These are phyloP conservation scores for Articulospora tetracladia DNA, from an alignment of 495 filamentous ascomycete genomes.

Conservation along the genomic window DNA sequence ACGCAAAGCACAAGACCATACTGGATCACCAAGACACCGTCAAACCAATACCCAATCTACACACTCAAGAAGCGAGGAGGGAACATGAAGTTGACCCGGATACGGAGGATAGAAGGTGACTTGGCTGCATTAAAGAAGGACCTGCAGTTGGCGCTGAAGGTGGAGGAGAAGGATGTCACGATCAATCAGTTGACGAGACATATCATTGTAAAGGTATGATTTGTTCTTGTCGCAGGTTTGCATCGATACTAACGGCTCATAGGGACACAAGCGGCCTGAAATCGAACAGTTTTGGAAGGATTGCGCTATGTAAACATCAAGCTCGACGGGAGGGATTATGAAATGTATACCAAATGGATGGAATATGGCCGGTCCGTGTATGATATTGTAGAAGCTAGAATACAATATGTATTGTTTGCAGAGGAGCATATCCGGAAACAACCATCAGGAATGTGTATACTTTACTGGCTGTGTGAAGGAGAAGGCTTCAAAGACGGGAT, in stretches of 20 bases:
- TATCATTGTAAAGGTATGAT: slow-evolving; percentile 58
- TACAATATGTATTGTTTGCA: too few relatives aligned
- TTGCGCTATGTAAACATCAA: slow-evolving; percentile 9
- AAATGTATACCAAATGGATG: not conserved
- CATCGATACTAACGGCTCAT: not conserved
- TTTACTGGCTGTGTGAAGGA: too few relatives aligned
- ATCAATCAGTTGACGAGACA: slow-evolving; percentile 61
- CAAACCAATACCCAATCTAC: slow-evolving; percentile 79
- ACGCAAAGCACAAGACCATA: slow-evolving; percentile 48
- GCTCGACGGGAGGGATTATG: not conserved
- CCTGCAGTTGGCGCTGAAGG: slow-evolving; percentile 36
- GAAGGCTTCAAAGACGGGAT: too few relatives aligned
- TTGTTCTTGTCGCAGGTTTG: not conserved
- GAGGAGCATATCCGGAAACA: too few relatives aligned
- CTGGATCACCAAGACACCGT: slow-evolving; percentile 66
- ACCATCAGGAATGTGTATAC: too few relatives aligned
- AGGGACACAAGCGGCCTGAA: slow-evolving; percentile 31
- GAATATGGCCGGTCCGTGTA: not conserved
- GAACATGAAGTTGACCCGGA: slow-evolving; percentile 66
- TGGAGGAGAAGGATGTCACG: slow-evolving; percentile 41
- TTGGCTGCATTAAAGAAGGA: slow-evolving; percentile 47
- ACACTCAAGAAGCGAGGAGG: slow-evolving; percentile 68
- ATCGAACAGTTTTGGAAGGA: slow-evolving; percentile 31
- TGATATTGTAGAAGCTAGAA: too few relatives aligned
- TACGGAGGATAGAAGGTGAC: slow-evolving; percentile 79